Percentiles rank a stretch among this genome's conserved stretches.
Conservation (phyloP, 495 filamentous ascomycete genomes). For the Zalerion maritima region DNA sequence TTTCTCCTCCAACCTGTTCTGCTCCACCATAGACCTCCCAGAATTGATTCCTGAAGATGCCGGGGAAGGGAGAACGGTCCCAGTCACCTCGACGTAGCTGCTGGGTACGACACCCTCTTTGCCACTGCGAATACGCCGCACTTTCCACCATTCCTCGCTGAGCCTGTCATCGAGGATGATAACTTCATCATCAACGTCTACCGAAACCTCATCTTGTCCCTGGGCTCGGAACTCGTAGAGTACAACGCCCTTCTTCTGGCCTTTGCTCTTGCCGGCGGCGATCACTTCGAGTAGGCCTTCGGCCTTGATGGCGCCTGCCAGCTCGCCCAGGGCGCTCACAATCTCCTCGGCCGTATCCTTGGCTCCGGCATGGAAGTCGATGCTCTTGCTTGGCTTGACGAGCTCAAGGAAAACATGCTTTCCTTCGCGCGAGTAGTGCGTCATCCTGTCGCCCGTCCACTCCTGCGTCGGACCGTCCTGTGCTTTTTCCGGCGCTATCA, state of each 20-base stretch:
- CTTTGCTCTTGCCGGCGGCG: slow-evolving; percentile 50
- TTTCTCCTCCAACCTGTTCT: slow-evolving; percentile 73
- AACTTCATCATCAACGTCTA: slow-evolving; percentile 80
- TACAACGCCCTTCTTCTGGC: slow-evolving; percentile 66
- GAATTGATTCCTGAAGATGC: slow-evolving; percentile 43
- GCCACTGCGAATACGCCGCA: slow-evolving; percentile 74
- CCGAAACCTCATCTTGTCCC: slow-evolving; percentile 91
- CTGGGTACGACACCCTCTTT: slow-evolving; percentile 97
- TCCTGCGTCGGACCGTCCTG: slow-evolving; percentile 70
- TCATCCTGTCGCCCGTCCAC: slow-evolving; percentile 87
- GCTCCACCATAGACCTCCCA: slow-evolving; percentile 58
- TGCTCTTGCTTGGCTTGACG: slow-evolving; percentile 74
- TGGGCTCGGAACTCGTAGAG: slow-evolving; percentile 95
- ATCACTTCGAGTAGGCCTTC: slow-evolving; percentile 80
- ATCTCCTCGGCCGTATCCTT: slow-evolving; percentile 96
- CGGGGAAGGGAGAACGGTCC: slow-evolving; percentile 31
- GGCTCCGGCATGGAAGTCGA: slow-evolving; percentile 93
- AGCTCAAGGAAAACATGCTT: slow-evolving; percentile 97
- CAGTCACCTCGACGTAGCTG: slow-evolving; percentile 83
- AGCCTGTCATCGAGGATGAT: slow-evolving; percentile 75
- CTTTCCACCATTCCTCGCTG: slow-evolving; percentile 98
- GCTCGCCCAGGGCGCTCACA: slow-evolving; percentile 70
- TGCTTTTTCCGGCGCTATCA: slow-evolving; percentile 75
- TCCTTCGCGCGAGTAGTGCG: slow-evolving; percentile 89
- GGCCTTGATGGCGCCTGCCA: slow-evolving; percentile 69